Conservation (phyloP, 192 early-diverging fungal species). For the Podila clonocystis region DNA sequence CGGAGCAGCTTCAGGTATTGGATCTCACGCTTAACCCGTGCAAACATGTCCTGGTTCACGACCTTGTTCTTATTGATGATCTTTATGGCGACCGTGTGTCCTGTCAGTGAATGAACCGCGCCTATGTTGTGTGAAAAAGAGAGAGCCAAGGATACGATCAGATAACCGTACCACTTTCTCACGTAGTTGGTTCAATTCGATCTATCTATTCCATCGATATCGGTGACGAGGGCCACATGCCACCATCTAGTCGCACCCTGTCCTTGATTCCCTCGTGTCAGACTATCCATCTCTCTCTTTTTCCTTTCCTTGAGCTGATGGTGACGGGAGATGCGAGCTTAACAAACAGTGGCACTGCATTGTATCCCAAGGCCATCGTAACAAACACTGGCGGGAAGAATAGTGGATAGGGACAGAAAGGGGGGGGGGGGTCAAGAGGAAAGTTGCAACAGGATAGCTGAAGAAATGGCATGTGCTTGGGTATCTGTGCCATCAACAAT, state of each 20-base stretch:
- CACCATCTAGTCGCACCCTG: too few relatives aligned
- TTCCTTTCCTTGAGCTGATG: too few relatives aligned
- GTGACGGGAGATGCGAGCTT: too few relatives aligned
- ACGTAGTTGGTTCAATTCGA: background rate
- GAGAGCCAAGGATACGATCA: background rate
- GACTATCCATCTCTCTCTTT: too few relatives aligned
- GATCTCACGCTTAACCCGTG: constrained; percentile 96
- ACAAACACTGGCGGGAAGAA: background rate
- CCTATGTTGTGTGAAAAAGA: constrained; percentile 62
- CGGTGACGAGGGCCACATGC: too few relatives aligned
- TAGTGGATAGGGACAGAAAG: background rate
- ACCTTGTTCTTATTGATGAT: constrained; percentile 95
- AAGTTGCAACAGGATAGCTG: background rate
- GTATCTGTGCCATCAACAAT: constrained; percentile 31
- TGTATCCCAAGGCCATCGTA: background rate
- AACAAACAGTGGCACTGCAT: constrained; percentile 1
- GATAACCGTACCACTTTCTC: background rate
- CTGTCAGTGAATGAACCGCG: constrained; percentile 94
- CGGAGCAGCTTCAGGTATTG: constrained; percentile 94
- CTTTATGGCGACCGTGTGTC: constrained; percentile 96
- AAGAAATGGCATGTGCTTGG: constrained; percentile 39
- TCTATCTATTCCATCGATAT: background rate
- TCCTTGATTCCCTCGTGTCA: too few relatives aligned
- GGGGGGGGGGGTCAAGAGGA: background rate
- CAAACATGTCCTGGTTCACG: constrained; percentile 95